Conservation (phyloP, 371 early-diverging fungal species). For the Rhizoclosmatium hyalinum region DNA sequence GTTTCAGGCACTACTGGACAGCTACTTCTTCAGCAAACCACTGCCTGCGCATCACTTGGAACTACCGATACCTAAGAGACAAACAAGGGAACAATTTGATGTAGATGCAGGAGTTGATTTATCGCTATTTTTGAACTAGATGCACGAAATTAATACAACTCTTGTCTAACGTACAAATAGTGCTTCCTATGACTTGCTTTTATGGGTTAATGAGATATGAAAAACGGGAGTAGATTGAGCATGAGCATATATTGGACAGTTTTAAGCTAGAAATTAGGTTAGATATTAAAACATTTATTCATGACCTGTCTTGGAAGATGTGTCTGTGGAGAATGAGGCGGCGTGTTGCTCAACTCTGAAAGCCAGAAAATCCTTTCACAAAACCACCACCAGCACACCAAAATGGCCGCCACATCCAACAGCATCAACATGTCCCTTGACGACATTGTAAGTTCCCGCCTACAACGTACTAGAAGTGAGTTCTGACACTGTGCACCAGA, state of each 20-base stretch:
- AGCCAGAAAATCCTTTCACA: not conserved
- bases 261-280: too few species aligned
- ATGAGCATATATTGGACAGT: too few species aligned
- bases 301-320: too few species aligned
- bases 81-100: constrained; percentile 28
- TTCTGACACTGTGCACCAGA: not conserved
- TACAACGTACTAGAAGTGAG: not conserved
- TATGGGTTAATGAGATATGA: too few species aligned
- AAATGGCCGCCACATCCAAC: constrained; percentile 27
- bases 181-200: too few species aligned
- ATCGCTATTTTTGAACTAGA: constrained; percentile 4
- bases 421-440: constrained; percentile 35
- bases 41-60: constrained; percentile 59
- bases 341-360: not conserved
- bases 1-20: constrained; percentile 50
- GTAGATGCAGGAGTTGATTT: constrained; percentile 21
- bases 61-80: constrained; percentile 54
- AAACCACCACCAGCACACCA: not conserved
- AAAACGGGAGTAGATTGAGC: too few species aligned
- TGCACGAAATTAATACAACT: too few species aligned
- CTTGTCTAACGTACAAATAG: too few species aligned
- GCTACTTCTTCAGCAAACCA: constrained; percentile 56
- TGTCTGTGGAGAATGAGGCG: too few species aligned
- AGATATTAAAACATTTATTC: too few species aligned
- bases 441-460: constrained; percentile 32